A percentile compares a stretch with the other conserved stretches of the same genome.
Evolutionary conservation across 306 rosid species (phyloP).

Genomic region (Vigna reflexopilosa): DNA sequence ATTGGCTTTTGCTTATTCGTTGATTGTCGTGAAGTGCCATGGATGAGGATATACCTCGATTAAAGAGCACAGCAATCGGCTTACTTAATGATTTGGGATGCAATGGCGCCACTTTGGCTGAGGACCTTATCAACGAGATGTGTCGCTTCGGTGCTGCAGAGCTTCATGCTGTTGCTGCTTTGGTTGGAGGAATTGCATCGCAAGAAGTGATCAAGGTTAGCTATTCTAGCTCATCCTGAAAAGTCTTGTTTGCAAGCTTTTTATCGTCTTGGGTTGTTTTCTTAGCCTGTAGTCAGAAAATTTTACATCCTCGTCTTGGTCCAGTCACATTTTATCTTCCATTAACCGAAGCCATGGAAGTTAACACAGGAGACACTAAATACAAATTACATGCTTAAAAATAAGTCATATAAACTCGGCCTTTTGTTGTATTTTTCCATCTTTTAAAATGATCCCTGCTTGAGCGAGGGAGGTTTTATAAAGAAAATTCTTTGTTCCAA

Average conservation of each 20-base stretch:
- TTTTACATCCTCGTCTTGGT: constrained; percentile 12
- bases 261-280: constrained; percentile 22
- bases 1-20: constrained; percentile 38
- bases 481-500: neutral
- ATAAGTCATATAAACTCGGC: neutral
- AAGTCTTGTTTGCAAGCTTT: constrained; percentile 13
- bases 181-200: constrained; percentile 94
- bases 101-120: constrained; percentile 78
- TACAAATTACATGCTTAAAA: neutral
- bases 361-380: constrained; percentile 1
- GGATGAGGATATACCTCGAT: constrained; percentile 93
- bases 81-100: constrained; percentile 90
- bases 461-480: neutral
- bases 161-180: constrained; percentile 94
- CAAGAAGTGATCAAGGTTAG: constrained; percentile 97
- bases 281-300: constrained; percentile 18
- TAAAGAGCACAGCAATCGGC: constrained; percentile 84
- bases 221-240: constrained; percentile 23
- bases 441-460: constrained; percentile 11
- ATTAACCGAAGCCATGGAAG: constrained; percentile 2
- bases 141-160: constrained; percentile 98
- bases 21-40: constrained; percentile 63
- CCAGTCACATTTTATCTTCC: constrained; percentile 23
- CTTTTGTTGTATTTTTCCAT: constrained; percentile 17
- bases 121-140: constrained; percentile 97